Percentiles rank a stretch among this genome's conserved stretches.
phyloP scores from a whole-genome alignment of 768 basidiomycete species.

The Kwoniella dejecticola region DNA sequence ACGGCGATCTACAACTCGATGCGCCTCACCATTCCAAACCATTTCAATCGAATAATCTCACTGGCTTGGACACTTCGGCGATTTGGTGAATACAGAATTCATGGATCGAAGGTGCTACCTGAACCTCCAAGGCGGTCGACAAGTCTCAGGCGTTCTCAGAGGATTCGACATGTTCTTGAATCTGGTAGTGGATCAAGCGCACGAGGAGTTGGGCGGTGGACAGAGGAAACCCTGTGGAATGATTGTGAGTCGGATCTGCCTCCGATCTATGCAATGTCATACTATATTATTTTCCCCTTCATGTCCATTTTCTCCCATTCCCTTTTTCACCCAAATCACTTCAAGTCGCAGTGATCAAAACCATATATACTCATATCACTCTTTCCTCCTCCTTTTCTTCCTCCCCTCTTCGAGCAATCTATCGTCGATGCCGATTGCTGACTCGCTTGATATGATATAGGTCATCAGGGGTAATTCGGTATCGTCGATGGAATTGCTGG shows the following conservation, averaged over 20 bases:
- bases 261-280: not conserved
- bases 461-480: slow-evolving; percentile 97
- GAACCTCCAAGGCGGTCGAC: slow-evolving; percentile 83
- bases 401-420: too few relatives aligned
- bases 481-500: slow-evolving; percentile 77
- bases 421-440: too few relatives aligned
- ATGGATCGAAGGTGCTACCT: slow-evolving; percentile 99
- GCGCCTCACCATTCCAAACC: too few relatives aligned
- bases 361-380: too few relatives aligned
- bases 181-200: slow-evolving; percentile 91
- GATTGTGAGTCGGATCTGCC: slow-evolving; percentile 65
- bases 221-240: slow-evolving; percentile 90
- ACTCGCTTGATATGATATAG: slow-evolving; percentile 57
- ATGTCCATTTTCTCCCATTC: too few relatives aligned
- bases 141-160: slow-evolving; percentile 90
- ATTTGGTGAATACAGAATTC: slow-evolving; percentile 67
- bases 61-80: too few relatives aligned
- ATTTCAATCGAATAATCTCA: too few relatives aligned
- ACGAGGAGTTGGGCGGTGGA: slow-evolving; percentile 85
- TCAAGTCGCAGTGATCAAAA: too few relatives aligned
- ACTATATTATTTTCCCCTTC: too few relatives aligned
- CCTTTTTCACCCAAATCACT: too few relatives aligned
- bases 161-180: slow-evolving; percentile 99
- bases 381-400: too few relatives aligned
- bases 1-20: too few relatives aligned